These are phyloP conservation scores for Actinomortierella ambigua DNA, from an alignment of 371 early-diverging fungal species.

Conservation along the genomic window DNA sequence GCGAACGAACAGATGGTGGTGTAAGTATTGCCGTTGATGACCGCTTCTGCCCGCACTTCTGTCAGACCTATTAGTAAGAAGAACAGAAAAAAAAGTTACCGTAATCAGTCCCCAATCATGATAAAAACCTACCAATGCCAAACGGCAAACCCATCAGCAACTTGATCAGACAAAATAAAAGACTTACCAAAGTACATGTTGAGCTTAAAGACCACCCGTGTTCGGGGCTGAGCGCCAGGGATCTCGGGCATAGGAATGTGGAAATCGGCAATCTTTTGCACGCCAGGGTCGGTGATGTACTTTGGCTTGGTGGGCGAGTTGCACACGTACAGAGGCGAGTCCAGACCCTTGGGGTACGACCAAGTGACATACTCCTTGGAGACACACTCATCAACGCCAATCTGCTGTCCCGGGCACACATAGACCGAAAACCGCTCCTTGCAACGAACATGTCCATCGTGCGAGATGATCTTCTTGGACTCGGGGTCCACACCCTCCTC, in stretches of 20 bases:
- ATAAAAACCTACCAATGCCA: background rate
- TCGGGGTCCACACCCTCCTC: slow-evolving; percentile 57
- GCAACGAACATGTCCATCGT: slow-evolving; percentile 42
- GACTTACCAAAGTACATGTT: slow-evolving; percentile 66
- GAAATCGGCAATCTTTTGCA: slow-evolving; percentile 61
- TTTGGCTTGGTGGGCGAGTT: slow-evolving; percentile 57
- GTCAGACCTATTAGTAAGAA: slow-evolving; percentile 34
- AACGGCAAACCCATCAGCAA: too few relatives aligned
- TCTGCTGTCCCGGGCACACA: slow-evolving; percentile 59
- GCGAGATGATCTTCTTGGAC: slow-evolving; percentile 51
- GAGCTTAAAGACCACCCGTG: slow-evolving; percentile 21
- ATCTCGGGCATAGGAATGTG: slow-evolving; percentile 63
- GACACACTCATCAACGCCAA: slow-evolving; percentile 57
- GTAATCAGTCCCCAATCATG: too few relatives aligned
- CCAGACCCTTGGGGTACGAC: slow-evolving; percentile 56
- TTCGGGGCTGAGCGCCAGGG: slow-evolving; percentile 45
- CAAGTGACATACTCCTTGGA: slow-evolving; percentile 57
- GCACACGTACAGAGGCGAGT: slow-evolving; percentile 59
- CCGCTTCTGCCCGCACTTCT: slow-evolving; percentile 63
- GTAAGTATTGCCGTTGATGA: slow-evolving; percentile 56
- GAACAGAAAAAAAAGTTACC: background rate
- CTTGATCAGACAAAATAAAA: background rate
- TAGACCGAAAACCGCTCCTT: slow-evolving; percentile 65
- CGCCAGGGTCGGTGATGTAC: slow-evolving; percentile 54
- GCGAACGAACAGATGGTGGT: slow-evolving; percentile 42